Percentiles rank a stretch among this genome's conserved stretches.
Conservation (phyloP, 305 asterid species). For the Caryopteris hybrid region DNA sequence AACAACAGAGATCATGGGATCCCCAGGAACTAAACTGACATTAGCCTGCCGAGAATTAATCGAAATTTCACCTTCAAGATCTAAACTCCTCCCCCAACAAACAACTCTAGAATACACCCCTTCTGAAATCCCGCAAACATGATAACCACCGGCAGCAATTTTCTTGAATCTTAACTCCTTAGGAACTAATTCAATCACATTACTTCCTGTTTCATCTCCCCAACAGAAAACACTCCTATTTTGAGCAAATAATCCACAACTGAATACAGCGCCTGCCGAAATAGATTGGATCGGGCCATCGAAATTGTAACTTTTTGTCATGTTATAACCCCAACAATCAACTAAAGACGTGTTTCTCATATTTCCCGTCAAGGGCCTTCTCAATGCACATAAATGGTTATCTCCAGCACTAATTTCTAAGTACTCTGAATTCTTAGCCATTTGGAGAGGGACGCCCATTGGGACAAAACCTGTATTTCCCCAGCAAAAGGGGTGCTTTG, state of each 20-base stretch:
- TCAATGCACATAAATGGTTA: slow-evolving; percentile 71
- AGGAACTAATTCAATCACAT: slow-evolving; percentile 50
- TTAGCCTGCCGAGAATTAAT: slow-evolving; percentile 35
- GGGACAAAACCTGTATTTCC: slow-evolving; percentile 57
- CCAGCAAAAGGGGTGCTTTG: slow-evolving; percentile 73
- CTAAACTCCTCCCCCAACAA: slow-evolving; percentile 76
- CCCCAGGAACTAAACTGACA: slow-evolving; percentile 43
- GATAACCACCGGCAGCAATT: slow-evolving; percentile 81
- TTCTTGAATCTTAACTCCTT: slow-evolving; percentile 39
- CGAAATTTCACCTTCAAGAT: slow-evolving; percentile 45
- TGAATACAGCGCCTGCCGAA: slow-evolving; percentile 73
- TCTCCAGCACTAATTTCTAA: slow-evolving; percentile 80
- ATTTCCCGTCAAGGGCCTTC: slow-evolving; percentile 62
- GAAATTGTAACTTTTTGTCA: slow-evolving; percentile 49
- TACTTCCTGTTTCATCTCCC: slow-evolving; percentile 73
- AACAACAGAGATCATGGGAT: slow-evolving; percentile 58
- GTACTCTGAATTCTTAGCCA: slow-evolving; percentile 43
- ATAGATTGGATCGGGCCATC: slow-evolving; percentile 68
- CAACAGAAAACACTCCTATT: slow-evolving; percentile 72
- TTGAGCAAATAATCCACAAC: slow-evolving; percentile 60
- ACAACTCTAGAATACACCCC: slow-evolving; percentile 42
- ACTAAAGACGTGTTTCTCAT: slow-evolving; percentile 53
- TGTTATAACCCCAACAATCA: slow-evolving; percentile 90
- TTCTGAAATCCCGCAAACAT: slow-evolving; percentile 74
- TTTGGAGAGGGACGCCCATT: slow-evolving; percentile 51